Percentiles rank a stretch among this genome's conserved stretches.
Evolutionary conservation across 768 basidiomycete species (phyloP).

Genomic region (Phanerochaete sordida): DNA sequence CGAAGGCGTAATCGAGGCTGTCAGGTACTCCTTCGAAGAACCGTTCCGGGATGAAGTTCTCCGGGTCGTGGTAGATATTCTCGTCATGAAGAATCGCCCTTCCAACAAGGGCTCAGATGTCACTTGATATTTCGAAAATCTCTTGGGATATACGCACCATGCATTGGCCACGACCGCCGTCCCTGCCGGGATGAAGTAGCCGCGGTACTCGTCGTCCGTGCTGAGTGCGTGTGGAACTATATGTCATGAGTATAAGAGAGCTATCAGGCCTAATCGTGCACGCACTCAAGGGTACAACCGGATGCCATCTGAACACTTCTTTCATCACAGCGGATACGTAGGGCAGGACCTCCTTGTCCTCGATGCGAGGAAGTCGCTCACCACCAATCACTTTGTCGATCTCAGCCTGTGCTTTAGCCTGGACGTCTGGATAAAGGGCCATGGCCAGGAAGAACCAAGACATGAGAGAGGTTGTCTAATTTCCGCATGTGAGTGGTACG

Average conservation of each 20-base stretch:
- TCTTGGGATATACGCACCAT: no score
- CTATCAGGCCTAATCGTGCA: no score
- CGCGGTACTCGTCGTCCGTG: no score
- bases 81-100: conserved; percentile 3
- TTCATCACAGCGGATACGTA: conserved; percentile 20
- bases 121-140: no score
- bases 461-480: not conserved
- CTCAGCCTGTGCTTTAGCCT: conserved; percentile 14
- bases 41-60: conserved; percentile 1
- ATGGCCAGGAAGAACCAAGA: conserved; percentile 21
- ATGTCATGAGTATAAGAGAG: no score
- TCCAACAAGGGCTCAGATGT: no score
- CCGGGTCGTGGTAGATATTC: not conserved
- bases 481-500: no score
- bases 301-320: conserved; percentile 24
- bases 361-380: conserved; percentile 23
- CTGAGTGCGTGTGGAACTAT: no score
- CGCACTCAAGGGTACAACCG: conserved; percentile 1
- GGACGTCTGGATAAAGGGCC: conserved; percentile 18
- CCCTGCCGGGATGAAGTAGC: no score
- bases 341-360: conserved; percentile 11
- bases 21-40: not conserved
- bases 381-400: conserved; percentile 23
- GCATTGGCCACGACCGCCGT: no score
- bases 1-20: not conserved